phyloP scores from a whole-genome alignment of 495 filamentous ascomycete species.

The Margaritispora aquatica region DNA sequence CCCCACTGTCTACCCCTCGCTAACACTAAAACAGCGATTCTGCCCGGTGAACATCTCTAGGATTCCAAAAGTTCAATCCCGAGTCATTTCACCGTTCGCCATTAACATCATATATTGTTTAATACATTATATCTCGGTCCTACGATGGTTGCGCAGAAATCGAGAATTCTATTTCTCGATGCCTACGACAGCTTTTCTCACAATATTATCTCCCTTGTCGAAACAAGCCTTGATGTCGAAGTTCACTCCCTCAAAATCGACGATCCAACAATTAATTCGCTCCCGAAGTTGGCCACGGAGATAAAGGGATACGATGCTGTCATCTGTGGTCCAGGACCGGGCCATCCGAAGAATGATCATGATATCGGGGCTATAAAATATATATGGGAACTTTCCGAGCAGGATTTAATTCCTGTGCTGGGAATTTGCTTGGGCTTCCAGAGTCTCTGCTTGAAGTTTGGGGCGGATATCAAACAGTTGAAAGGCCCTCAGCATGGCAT shows the following conservation, averaged over 20 bases:
- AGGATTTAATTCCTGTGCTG: slow-evolving; percentile 62
- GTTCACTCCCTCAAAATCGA: slow-evolving; percentile 73
- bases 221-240: slow-evolving; percentile 53
- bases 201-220: slow-evolving; percentile 78
- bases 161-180: slow-evolving; percentile 74
- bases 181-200: slow-evolving; percentile 95
- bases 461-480: slow-evolving; percentile 57
- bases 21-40: neutral
- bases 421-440: slow-evolving; percentile 95
- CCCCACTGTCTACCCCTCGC: neutral
- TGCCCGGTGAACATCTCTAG: neutral
- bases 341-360: slow-evolving; percentile 46
- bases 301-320: slow-evolving; percentile 65
- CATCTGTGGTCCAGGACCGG: slow-evolving; percentile 76
- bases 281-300: slow-evolving; percentile 30
- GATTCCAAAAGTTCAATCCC: neutral
- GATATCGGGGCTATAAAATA: slow-evolving; percentile 78
- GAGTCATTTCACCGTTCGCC: neutral
- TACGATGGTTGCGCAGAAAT: slow-evolving; percentile 16
- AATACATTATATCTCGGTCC: neutral
- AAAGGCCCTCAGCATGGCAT: slow-evolving; percentile 74
- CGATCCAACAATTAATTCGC: slow-evolving; percentile 22
- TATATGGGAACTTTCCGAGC: slow-evolving; percentile 62
- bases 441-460: slow-evolving; percentile 63
- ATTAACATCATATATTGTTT: neutral